Conservation (phyloP, 768 basidiomycete genomes). For the Leccinum uliginosum region DNA sequence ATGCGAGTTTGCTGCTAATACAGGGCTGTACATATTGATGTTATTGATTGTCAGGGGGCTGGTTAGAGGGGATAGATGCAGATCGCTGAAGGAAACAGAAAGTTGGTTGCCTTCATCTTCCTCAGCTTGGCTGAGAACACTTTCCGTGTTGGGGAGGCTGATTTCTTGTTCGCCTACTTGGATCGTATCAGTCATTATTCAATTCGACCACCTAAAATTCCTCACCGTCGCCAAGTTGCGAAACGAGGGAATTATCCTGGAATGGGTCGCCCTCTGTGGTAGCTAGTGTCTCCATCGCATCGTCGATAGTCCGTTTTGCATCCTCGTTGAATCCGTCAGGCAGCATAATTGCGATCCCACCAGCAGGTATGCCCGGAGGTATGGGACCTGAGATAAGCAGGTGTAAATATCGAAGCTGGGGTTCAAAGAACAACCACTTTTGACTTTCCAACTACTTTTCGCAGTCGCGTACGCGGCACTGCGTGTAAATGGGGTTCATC, state of each 20-base stretch:
- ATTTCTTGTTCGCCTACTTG: neutral
- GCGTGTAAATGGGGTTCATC: neutral
- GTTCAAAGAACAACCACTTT: too few species aligned
- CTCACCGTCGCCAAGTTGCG: constrained; percentile 5
- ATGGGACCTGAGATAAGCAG: neutral
- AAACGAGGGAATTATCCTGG: neutral
- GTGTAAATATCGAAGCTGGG: neutral
- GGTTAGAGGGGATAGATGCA: neutral
- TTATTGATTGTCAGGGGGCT: too few species aligned
- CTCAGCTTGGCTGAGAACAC: neutral
- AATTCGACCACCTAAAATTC: too few species aligned
- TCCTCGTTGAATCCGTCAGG: neutral
- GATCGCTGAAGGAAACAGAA: neutral
- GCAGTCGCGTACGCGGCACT: constrained; percentile 7
- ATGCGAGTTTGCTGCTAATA: too few species aligned
- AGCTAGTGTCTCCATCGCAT: neutral
- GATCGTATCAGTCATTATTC: neutral
- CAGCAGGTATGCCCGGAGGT: neutral
- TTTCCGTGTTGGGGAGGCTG: neutral
- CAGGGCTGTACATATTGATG: too few species aligned
- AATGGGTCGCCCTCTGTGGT: neutral
- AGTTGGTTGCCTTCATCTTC: neutral
- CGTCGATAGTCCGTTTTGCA: neutral
- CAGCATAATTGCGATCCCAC: neutral
- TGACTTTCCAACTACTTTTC: neutral